Evolutionary conservation across 768 basidiomycete species (phyloP), one percentile per base, ranked within the genome.

Genomic region (Tremella mesenterica): DNA sequence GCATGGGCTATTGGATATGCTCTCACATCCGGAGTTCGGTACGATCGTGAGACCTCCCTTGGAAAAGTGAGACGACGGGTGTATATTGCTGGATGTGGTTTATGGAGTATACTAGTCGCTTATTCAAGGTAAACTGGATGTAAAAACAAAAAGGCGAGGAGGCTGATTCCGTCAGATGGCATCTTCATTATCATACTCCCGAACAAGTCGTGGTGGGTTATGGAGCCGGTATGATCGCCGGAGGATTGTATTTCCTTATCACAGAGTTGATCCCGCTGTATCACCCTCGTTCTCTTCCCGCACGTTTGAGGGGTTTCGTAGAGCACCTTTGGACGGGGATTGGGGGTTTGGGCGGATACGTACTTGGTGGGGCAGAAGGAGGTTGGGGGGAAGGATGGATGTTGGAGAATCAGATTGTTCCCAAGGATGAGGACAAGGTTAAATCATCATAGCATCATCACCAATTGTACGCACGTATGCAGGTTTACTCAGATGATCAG

Each of bases 161-260:
- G 18, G 38, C n/a, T n/a, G n/a, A 4, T 14, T 21, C 34, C 27
- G 31, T 31, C 36, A 67, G 65, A 23, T 63, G 50, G 44, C 61
- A 70, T 36, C 61, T 72, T 21, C 64, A 67, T 49, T 72, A 72
- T 53, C 71, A 72, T 36, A 53, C 67, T 0, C 55, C 67, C 7
- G 33, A 46, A 4, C 71, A 72, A 53, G 60, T 72, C 33, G n/a
- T 67, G 2, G 59, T 52, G 8, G 67, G 67, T 4, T 65, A 65
- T 43, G 3, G 41, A 8, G 53, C 53, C 1, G 67, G 67, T 18
- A 44, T 69, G 1, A 0, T 58, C 39, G 48, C 52, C 18, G 67
- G 67, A 6, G 13, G 57, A 1, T 23, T 47, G 1, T 55, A 64
- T 44, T 65, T 64, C 50, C 12, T 52, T 25, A 3, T 62, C 1